Evolutionary conservation across 345 rosid genomes (phyloP).

Genomic region (Gossypium anomalum): DNA sequence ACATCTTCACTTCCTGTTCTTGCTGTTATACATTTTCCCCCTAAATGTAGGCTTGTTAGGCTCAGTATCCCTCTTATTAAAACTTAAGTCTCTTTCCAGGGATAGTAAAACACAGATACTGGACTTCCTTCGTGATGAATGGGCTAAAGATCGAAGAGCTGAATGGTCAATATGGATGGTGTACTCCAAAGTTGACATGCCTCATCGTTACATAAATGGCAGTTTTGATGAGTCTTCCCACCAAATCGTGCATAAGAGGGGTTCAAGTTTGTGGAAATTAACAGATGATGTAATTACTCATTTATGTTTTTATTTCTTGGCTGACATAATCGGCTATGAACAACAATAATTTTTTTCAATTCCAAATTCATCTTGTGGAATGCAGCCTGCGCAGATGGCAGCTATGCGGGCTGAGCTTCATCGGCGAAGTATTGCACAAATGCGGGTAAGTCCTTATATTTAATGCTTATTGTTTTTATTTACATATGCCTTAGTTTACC

Average conservation of each 20-base stretch:
- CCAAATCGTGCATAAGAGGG: slow-evolving; percentile 53
- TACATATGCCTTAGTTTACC: slow-evolving; percentile 10
- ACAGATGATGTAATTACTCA: slow-evolving; percentile 57
- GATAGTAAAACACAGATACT: slow-evolving; percentile 56
- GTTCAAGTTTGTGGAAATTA: slow-evolving; percentile 57
- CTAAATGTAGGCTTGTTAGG: background rate
- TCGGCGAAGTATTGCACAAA: slow-evolving; percentile 90
- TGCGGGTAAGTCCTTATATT: slow-evolving; percentile 57
- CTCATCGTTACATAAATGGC: slow-evolving; percentile 76
- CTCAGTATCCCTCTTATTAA: background rate
- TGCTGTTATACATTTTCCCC: background rate
- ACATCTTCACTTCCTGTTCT: background rate
- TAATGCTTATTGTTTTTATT: slow-evolving; percentile 6
- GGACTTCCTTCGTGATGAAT: slow-evolving; percentile 56
- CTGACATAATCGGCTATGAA: slow-evolving; percentile 17
- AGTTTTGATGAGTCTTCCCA: slow-evolving; percentile 60
- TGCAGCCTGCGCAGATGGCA: slow-evolving; percentile 79
- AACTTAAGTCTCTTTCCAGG: slow-evolving; percentile 35
- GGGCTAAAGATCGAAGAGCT: slow-evolving; percentile 82
- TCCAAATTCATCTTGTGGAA: slow-evolving; percentile 17
- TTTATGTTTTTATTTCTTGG: slow-evolving; percentile 9
- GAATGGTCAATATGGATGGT: slow-evolving; percentile 99
- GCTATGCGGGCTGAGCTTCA: slow-evolving; percentile 92
- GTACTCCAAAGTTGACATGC: slow-evolving; percentile 93
- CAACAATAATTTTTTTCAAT: slow-evolving; percentile 10